Evolutionary conservation across 2,329 filamentous ascomycete genomes (phyloP).

Genomic region (Calonectria crousiana): DNA sequence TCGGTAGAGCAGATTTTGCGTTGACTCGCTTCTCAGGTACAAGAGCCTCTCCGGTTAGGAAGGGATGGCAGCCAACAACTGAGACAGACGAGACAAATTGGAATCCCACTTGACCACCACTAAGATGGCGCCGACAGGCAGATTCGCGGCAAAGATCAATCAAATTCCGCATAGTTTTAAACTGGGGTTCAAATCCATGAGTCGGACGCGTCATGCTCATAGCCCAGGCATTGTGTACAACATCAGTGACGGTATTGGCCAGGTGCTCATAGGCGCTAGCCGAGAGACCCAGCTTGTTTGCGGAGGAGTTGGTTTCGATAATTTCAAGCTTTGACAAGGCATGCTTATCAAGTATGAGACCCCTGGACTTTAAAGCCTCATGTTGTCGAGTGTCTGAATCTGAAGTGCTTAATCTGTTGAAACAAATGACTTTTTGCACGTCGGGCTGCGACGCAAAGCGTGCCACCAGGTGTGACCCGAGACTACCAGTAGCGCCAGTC

Average conservation of each 20-base stretch:
- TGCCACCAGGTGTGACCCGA: conserved; percentile 15
- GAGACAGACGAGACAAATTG: conserved; percentile 58
- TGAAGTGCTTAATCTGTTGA: conserved; percentile 4
- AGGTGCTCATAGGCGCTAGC: not conserved
- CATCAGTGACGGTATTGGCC: not conserved
- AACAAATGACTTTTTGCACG: not conserved
- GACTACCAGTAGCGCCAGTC: conserved; percentile 16
- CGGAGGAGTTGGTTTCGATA: conserved; percentile 1
- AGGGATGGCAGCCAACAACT: conserved; percentile 45
- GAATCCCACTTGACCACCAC: conserved; percentile 46
- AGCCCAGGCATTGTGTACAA: conserved; percentile 23
- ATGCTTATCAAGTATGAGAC: not conserved
- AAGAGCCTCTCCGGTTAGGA: conserved; percentile 35
- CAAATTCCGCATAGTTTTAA: conserved; percentile 3
- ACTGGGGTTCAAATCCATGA: not conserved
- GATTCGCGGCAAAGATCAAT: conserved; percentile 47
- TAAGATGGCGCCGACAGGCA: conserved; percentile 24
- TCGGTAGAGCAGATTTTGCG: conserved; percentile 54
- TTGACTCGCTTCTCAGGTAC: conserved; percentile 59
- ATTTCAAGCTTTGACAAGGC: not conserved
- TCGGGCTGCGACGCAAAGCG: not conserved
- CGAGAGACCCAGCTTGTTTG: not conserved
- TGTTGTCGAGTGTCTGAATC: not conserved
- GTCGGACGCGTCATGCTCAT: conserved; percentile 16
- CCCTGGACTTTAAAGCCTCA: not conserved